Evolutionary conservation across 169 alveolate species (phyloP).

Genomic region (Neospora caninum): DNA sequence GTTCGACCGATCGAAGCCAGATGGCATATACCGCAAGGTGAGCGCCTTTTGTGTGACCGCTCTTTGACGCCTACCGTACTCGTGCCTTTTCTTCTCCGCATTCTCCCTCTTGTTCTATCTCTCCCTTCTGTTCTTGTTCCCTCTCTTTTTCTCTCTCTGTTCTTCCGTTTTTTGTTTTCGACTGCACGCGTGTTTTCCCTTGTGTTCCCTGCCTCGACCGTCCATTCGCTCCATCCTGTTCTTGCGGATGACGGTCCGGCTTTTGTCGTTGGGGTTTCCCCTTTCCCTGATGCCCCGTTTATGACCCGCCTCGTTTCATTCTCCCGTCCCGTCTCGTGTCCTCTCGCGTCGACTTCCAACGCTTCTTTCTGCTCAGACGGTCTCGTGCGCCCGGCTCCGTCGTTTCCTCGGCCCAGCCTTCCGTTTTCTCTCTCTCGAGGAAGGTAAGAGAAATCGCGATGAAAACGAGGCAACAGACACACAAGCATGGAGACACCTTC

Average conservation of each 20-base stretch:
- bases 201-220: too few species aligned
- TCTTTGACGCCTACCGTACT: neutral
- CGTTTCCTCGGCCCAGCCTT: slow-evolving; percentile 22
- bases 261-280: too few species aligned
- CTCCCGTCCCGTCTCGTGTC: too few species aligned
- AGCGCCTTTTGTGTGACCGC: neutral
- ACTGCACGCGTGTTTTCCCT: neutral
- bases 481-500: too few species aligned
- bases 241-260: neutral
- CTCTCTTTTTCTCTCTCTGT: neutral
- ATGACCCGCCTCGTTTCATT: too few species aligned
- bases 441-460: neutral
- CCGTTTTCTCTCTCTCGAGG: neutral
- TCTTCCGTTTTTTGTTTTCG: neutral
- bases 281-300: too few species aligned
- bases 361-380: slow-evolving; percentile 28
- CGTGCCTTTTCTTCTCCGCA: neutral
- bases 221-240: neutral
- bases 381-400: slow-evolving; percentile 27
- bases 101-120: neutral
- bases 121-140: neutral
- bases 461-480: neutral
- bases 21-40: neutral
- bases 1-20: slow-evolving; percentile 13
- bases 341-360: neutral